Evolutionary conservation across 129 eudicot genomes (phyloP), one percentile per base, ranked within the genome.

Genomic region (Centaurea solstitialis): DNA sequence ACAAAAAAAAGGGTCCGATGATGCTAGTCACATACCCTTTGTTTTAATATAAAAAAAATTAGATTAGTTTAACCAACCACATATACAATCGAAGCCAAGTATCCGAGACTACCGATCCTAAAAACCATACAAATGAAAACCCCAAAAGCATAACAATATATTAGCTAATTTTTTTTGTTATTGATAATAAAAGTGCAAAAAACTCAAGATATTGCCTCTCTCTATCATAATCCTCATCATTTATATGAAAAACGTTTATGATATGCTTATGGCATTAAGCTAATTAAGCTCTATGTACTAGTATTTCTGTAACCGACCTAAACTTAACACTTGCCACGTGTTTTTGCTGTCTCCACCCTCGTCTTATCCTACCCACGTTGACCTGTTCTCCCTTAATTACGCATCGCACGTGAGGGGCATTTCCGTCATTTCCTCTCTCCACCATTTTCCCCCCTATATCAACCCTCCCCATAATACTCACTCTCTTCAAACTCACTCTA

Each of bases 351-450:
- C 40, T 28, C 70, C 24, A 70, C 76, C 78, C 50, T 69, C 68
- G 64, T 81, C 85, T 81, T 81, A 80, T 85, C 84, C 86, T 28
- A 77, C 83, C 87, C 92, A 89, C 82, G 90, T 88, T 83, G 80
- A 77, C 77, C 26, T 87, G 89, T 81, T 70, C 72, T 74, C 80
- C 85, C 86, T 47, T 69, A 67, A 37, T 65, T 64, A 81, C 77
- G 35, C 77, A 78, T 38, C 23, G 24, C 91, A 85, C 82, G 86
- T 77, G 91, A 83, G 75, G 74, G 82, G 2, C 37, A 71, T 71
- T n/a, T 64, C 11, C 64, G 86, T 72, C 82, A 43, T 41, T 77
- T 77, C 9, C 9, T 8, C 37, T 8, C 20, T 28, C 68, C 72
- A 28, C 68, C 47, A 72, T 72, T 23, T 12, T 68, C 68, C 0